Evolutionary conservation across 331 rosid species (phyloP).

Genomic region (Spiraea crenata): DNA sequence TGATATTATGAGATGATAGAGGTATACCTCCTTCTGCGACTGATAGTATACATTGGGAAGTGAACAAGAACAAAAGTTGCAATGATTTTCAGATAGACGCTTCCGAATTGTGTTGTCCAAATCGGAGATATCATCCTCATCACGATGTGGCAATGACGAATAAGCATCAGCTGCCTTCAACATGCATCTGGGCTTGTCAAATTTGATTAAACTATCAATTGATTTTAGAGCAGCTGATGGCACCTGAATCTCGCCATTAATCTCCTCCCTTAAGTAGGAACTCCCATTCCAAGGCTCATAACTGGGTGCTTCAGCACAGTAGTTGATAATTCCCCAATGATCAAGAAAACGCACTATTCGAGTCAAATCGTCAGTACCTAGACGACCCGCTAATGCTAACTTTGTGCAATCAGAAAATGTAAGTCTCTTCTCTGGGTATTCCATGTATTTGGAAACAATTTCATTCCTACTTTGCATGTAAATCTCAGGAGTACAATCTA

Average conservation of each 20-base stretch:
- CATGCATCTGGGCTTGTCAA: constrained; percentile 89
- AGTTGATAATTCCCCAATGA: constrained; percentile 97
- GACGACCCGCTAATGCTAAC: constrained; percentile 43
- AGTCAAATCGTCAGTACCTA: constrained; percentile 68
- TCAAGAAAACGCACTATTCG: constrained; percentile 89
- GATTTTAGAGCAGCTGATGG: constrained; percentile 82
- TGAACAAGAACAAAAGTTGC: constrained; percentile 75
- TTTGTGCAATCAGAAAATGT: constrained; percentile 62
- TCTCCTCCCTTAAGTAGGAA: constrained; percentile 72
- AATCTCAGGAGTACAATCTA: constrained; percentile 70
- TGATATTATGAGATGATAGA: constrained; percentile 10
- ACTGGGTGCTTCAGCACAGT: constrained; percentile 56
- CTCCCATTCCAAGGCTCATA: constrained; percentile 47
- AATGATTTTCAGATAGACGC: constrained; percentile 82
- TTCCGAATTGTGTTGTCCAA: constrained; percentile 86
- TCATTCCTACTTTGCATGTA: constrained; percentile 92
- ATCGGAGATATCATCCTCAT: constrained; percentile 50
- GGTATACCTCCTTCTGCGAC: constrained; percentile 87
- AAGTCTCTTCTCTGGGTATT: constrained; percentile 66
- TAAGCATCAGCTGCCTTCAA: constrained; percentile 71
- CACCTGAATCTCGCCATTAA: constrained; percentile 77
- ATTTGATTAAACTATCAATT: constrained; percentile 85
- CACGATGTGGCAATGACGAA: constrained; percentile 40
- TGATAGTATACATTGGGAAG: constrained; percentile 76
- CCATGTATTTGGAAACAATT: constrained; percentile 86